Evolutionary conservation across 129 eudicot genomes (phyloP), one percentile per base, ranked within the genome.

Genomic region (Saposhnikovia divaricata): DNA sequence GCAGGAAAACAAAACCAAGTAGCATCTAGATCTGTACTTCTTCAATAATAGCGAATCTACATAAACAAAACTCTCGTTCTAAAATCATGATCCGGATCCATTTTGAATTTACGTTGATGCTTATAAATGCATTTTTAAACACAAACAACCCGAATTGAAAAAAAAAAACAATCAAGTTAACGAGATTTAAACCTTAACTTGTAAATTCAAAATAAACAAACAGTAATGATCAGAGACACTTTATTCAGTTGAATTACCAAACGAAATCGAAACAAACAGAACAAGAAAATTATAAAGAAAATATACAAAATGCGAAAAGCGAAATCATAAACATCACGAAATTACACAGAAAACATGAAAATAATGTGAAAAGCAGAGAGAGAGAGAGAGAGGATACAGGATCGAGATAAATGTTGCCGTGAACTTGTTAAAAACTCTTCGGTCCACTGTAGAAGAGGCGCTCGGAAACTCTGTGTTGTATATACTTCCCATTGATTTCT

Each of bases 351-450:
- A 61, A 63, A 27, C 65, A 21, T 57, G 31, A 57, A 57, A 23
- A 2, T 55, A 31, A 31, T 31, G 31, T 9, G 25, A 53, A 50
- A 5, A 50, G 7, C 21, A 51, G n/a, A 51, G 19, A 48, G 55
- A 2, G 19, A 19, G 59, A 16, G 28, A 19, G 65, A 5, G 25
- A n/a, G n/a, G 19, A 53, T 87, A 91, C 97, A 80, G 88, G 87
- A 87, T 95, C 98, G 83, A 95, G 94, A 83, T 87, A 87, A 10
- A 95, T 95, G 96, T 87, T 88, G 66, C 98, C 98, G 77, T 94
- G 92, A 50, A 95, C 87, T 76, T 88, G 93, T 94, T 95, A 81
- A 84, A 83, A 79, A 84, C 86, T 6, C 93, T 80, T 5, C 91
- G 89, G 74, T 87, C 85, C 38, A 80, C 84, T 84, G 31, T 77